Base-by-base conservation (phyloP, 2,329 filamentous ascomycete species). In the Ophiostoma ips region DNA sequence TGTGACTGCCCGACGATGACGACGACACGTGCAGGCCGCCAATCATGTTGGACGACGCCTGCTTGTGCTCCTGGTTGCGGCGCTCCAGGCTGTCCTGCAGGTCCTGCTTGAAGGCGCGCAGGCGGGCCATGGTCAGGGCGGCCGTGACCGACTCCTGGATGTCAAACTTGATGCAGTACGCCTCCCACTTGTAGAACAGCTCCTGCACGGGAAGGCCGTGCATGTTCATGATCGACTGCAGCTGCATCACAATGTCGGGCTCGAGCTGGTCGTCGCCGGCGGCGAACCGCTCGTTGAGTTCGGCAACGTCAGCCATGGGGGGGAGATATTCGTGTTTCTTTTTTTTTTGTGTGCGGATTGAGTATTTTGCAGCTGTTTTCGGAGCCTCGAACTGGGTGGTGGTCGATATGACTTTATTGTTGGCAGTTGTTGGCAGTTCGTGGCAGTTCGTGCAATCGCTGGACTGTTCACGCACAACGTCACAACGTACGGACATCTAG, bases 131-230 rank as follows among this genome's bases (percentile, higher is more conserved):
- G 8, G 52, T 43, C 41, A 56, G 48, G 45, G 83, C 78, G 54
- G 86, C 68, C 53, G 74, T 81, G 54, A 81, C 81, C 51, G 87
- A 84, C 51, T 94, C 87, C 45, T 38, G 30, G 28, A 79, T 70
- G 21, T 89, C 87, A 33, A 34, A 34, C 16, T 45, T 34, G 63
- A 98, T 83, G 65, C 85, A 89, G 72, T 95, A 96, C 0, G 88
- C 90, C 66, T 98, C 92, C 92, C 92, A 98, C 73, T 96, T 96
- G 78, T 87, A 95, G 66, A 87, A 95, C 24, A 96, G 73, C 63
- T 96, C 92, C 64, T 96, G 82, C 33, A 81, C 74, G 15, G 81
- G 78, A 53, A 96, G 76, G 45, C 79, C 80, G 67, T 95, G 87
- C 53, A 96, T 73, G 50, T 83, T 81, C 68, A 92, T 76, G 63